These are phyloP conservation scores for Fusarium decemcellulare DNA, from an alignment of 2,329 filamentous ascomycete genomes.

Conservation along the genomic window DNA sequence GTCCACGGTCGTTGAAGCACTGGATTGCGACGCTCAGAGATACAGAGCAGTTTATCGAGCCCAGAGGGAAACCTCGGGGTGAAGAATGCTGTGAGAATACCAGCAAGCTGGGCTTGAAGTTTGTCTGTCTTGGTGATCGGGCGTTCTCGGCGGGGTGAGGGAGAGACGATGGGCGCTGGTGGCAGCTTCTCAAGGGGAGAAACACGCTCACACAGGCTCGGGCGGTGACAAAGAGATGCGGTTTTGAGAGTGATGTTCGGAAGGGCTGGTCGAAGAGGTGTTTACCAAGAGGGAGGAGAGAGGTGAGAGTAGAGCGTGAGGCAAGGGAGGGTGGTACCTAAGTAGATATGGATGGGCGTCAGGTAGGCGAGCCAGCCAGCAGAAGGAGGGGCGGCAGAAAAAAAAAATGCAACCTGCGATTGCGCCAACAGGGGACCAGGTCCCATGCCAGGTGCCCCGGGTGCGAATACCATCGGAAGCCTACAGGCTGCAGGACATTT, in stretches of 20 bases:
- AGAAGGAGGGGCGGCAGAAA: constrained; percentile 17
- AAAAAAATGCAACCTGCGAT: constrained; percentile 6
- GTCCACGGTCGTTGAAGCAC: constrained; percentile 22
- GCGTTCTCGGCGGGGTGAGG: constrained; percentile 46
- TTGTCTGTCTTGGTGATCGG: constrained; percentile 37
- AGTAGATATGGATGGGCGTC: constrained; percentile 1
- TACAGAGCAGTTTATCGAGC: neutral
- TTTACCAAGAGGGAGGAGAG: constrained; percentile 1
- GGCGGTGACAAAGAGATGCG: neutral
- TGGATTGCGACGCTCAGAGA: constrained; percentile 5
- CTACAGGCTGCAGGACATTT: constrained; percentile 28
- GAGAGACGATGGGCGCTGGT: constrained; percentile 29
- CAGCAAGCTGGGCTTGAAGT: constrained; percentile 23
- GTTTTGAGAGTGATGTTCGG: neutral
- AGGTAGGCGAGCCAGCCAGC: constrained; percentile 11
- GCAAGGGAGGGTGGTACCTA: constrained; percentile 37
- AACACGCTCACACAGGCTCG: constrained; percentile 25
- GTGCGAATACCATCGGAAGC: constrained; percentile 33
- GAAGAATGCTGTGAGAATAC: neutral
- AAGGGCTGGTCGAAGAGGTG: neutral
- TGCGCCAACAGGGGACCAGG: constrained; percentile 26
- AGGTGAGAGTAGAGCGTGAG: constrained; percentile 10
- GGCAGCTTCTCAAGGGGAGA: constrained; percentile 32
- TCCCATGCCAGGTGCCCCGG: constrained; percentile 15
- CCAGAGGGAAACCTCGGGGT: constrained; percentile 1